Percentiles rank a stretch among this genome's conserved stretches.
phyloP scores from a whole-genome alignment of 2,329 filamentous ascomycete genomes.

The Xylariaceae sp. region DNA sequence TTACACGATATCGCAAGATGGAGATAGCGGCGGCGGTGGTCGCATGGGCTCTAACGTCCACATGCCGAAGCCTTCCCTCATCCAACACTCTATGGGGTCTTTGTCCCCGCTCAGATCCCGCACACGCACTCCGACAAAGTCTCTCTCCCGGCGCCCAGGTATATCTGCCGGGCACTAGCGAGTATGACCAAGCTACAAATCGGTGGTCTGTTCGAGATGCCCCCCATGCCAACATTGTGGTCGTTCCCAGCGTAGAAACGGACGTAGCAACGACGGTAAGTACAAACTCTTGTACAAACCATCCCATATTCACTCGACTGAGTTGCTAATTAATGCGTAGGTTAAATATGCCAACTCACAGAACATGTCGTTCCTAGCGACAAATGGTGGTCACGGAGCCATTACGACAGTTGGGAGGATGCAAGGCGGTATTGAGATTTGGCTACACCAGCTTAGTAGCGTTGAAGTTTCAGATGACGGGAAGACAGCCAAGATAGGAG shows the following conservation, averaged over 20 bases:
- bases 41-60: background rate
- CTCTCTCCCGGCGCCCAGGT: slow-evolving; percentile 41
- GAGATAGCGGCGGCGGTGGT: background rate
- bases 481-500: slow-evolving; percentile 37
- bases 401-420: slow-evolving; percentile 37
- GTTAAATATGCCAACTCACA: slow-evolving; percentile 42
- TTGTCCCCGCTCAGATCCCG: background rate
- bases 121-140: too few species aligned
- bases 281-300: too few species aligned
- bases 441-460: slow-evolving; percentile 34
- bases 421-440: slow-evolving; percentile 41
- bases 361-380: slow-evolving; percentile 37
- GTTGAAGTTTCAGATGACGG: slow-evolving; percentile 35
- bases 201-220: slow-evolving; percentile 46
- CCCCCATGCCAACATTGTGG: slow-evolving; percentile 44
- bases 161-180: slow-evolving; percentile 40
- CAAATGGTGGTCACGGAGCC: slow-evolving; percentile 39
- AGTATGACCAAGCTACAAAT: slow-evolving; percentile 37
- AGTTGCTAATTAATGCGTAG: too few species aligned
- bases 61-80: background rate
- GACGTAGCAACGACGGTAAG: too few species aligned
- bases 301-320: too few species aligned
- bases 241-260: slow-evolving; percentile 45
- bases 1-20: background rate
- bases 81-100: background rate